Percentiles rank a stretch among this genome's conserved stretches.
These are phyloP conservation scores for Meyerozyma sp. DNA, from an alignment of 1,139 yeast species.

Conservation along the genomic window DNA sequence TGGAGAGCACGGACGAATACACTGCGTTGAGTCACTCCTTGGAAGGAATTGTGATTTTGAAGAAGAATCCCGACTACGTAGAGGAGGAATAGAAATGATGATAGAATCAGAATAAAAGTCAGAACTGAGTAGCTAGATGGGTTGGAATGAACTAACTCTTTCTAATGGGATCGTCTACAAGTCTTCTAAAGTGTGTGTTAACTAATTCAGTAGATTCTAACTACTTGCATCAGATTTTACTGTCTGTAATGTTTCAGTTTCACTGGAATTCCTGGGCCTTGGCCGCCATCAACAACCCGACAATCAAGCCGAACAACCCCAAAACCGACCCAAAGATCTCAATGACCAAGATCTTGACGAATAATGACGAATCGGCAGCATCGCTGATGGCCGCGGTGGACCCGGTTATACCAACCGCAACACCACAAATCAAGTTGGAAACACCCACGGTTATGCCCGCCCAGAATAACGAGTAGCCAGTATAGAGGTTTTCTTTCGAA, in stretches of 20 bases:
- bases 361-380: slow-evolving; percentile 93
- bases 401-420: slow-evolving; percentile 96
- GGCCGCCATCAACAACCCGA: slow-evolving; percentile 94
- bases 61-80: slow-evolving; percentile 84
- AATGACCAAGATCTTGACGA: slow-evolving; percentile 92
- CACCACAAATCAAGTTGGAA: slow-evolving; percentile 91
- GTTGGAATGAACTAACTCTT: no score
- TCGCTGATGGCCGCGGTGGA: slow-evolving; percentile 97
- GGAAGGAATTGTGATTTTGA: slow-evolving; percentile 91
- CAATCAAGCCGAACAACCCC: slow-evolving; percentile 92
- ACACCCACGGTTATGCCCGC: slow-evolving; percentile 96
- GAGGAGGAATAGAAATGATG: slow-evolving; percentile 44
- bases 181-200: no score
- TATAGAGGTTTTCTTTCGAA: slow-evolving; percentile 84
- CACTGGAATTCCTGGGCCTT: slow-evolving; percentile 76
- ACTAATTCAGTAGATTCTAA: no score
- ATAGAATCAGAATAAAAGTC: background rate
- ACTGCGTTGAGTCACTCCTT: slow-evolving; percentile 73
- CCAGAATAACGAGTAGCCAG: slow-evolving; percentile 95
- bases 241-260: background rate
- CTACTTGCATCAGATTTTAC: background rate
- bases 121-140: no score
- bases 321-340: slow-evolving; percentile 96
- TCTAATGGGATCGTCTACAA: no score
- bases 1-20: slow-evolving; percentile 87